A percentile compares a stretch with the other conserved stretches of the same genome.
These are phyloP conservation scores for Zygoascus sp. DNA, from an alignment of 1,139 yeast species.

Conservation along the genomic window DNA sequence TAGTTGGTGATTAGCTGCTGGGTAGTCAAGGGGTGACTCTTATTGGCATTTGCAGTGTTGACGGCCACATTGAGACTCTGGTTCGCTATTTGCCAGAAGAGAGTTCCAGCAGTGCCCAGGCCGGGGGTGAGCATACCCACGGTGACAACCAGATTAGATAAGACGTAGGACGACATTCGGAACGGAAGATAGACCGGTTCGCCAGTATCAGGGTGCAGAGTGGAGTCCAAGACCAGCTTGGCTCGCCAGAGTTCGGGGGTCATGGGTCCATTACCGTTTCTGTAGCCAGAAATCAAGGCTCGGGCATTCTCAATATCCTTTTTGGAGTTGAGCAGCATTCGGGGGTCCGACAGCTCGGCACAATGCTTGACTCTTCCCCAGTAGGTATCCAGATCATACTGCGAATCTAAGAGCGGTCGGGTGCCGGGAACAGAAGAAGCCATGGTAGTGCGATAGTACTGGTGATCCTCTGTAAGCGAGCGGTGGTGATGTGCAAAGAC, in stretches of 20 bases:
- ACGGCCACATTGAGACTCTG: slow-evolving; percentile 95
- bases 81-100: slow-evolving; percentile 96
- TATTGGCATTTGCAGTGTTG: slow-evolving; percentile 92
- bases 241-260: slow-evolving; percentile 87
- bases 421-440: slow-evolving; percentile 86
- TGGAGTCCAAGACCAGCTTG: slow-evolving; percentile 77
- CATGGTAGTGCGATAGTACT: slow-evolving; percentile 51
- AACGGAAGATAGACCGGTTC: slow-evolving; percentile 88
- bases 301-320: slow-evolving; percentile 63
- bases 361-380: slow-evolving; percentile 94
- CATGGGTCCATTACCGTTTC: slow-evolving; percentile 62
- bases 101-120: slow-evolving; percentile 80
- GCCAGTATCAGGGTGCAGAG: slow-evolving; percentile 94
- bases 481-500: too few species aligned
- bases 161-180: slow-evolving; percentile 93
- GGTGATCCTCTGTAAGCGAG: too few species aligned
- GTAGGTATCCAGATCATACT: slow-evolving; percentile 72
- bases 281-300: slow-evolving; percentile 61
- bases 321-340: slow-evolving; percentile 73
- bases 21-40: slow-evolving; percentile 83
- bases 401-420: slow-evolving; percentile 70
- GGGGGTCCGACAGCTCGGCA: slow-evolving; percentile 86
- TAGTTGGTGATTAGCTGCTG: slow-evolving; percentile 73
- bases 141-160: slow-evolving; percentile 89
- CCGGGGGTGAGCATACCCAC: slow-evolving; percentile 97